phyloP scores from a whole-genome alignment of 2,329 filamentous ascomycete genomes.

The Botrytis deweyae region DNA sequence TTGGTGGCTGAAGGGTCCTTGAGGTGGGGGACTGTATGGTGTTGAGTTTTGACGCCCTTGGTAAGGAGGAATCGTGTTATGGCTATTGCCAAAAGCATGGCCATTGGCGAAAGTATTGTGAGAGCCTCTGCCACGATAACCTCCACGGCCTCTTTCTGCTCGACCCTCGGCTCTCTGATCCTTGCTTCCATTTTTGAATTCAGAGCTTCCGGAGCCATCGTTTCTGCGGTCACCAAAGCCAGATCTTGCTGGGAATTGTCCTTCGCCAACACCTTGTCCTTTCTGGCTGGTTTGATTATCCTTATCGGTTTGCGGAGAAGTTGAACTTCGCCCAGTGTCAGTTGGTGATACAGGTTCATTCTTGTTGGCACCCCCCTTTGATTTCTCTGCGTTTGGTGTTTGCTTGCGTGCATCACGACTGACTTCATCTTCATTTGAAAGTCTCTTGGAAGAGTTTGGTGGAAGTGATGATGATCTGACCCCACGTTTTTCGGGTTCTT shows the following conservation, averaged over 20 bases:
- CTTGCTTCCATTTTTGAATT: conserved; percentile 33
- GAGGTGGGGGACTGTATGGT: conserved; percentile 42
- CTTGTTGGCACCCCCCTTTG: conserved; percentile 30
- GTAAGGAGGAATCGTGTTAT: conserved; percentile 37
- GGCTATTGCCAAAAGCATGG: conserved; percentile 44
- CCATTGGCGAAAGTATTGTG: conserved; percentile 40
- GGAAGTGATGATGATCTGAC: conserved; percentile 37
- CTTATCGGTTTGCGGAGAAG: conserved; percentile 37
- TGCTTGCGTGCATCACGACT: conserved; percentile 35
- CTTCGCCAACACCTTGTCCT: conserved; percentile 29
- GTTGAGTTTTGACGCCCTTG: conserved; percentile 34
- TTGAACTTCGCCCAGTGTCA: conserved; percentile 39
- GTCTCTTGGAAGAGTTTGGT: conserved; percentile 33
- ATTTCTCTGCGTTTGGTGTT: conserved; percentile 32
- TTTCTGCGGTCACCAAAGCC: conserved; percentile 35
- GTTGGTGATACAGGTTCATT: conserved; percentile 30
- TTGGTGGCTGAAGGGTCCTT: conserved; percentile 39
- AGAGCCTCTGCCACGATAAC: conserved; percentile 46
- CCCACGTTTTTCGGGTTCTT: conserved; percentile 31
- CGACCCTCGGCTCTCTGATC: conserved; percentile 41
- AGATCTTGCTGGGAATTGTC: conserved; percentile 31
- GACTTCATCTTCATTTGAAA: conserved; percentile 29
- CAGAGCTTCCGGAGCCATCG: conserved; percentile 32
- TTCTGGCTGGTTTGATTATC: conserved; percentile 30
- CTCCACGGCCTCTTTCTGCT: conserved; percentile 46